Percentiles rank a stretch among this genome's conserved stretches.
Evolutionary conservation across 192 early-diverging fungal species (phyloP).

Genomic region (Coemansia sp.): DNA sequence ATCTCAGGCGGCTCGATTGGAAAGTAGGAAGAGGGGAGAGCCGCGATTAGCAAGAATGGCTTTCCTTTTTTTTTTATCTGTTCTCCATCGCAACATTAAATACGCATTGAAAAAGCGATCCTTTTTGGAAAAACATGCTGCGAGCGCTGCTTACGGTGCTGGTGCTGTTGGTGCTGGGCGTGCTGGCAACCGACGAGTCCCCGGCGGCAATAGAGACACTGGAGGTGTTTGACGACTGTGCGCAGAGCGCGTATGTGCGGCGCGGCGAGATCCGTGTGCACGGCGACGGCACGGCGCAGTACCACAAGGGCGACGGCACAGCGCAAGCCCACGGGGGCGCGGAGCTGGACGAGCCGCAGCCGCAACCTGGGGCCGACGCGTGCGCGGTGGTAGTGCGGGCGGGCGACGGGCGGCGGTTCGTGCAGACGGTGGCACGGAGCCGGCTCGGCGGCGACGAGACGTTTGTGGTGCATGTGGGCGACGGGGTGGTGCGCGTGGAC

Average conservation of each 20-base stretch:
- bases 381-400: conserved; percentile 24
- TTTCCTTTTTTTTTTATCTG: no score
- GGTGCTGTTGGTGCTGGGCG: no score
- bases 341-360: conserved; percentile 16
- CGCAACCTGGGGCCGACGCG: background rate
- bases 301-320: conserved; percentile 24
- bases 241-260: conserved; percentile 15
- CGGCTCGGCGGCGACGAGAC: conserved; percentile 27
- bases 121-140: no score
- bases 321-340: conserved; percentile 7
- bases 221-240: conserved; percentile 29
- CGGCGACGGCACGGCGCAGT: conserved; percentile 29
- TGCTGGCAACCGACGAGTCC: conserved; percentile 16
- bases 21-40: no score
- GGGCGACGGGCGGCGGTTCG: conserved; percentile 12
- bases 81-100: no score
- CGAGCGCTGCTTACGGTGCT: no score
- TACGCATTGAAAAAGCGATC: no score
- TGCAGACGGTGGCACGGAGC: conserved; percentile 18
- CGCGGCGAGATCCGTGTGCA: conserved; percentile 36
- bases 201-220: no score
- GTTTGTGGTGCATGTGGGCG: conserved; percentile 32
- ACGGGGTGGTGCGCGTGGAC: conserved; percentile 30
- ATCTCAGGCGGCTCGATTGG: no score
- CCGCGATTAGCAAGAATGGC: no score